Evolutionary conservation across 2,329 filamentous ascomycete species (phyloP).

Genomic region (Boeremia lycopersici): DNA sequence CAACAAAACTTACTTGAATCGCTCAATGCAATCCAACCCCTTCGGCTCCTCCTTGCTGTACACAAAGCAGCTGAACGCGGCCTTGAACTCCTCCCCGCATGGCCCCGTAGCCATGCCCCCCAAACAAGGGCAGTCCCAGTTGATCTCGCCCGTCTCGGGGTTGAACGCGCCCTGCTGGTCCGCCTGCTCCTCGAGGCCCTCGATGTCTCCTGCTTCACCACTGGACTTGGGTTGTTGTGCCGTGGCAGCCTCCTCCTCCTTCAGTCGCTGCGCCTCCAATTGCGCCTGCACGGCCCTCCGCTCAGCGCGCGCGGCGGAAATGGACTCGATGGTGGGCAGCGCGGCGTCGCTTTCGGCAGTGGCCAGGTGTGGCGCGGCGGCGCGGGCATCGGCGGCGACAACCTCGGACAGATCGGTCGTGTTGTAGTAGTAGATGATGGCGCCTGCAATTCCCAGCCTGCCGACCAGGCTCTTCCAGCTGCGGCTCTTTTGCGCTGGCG

Average conservation of each 20-base stretch:
- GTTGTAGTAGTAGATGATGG: constrained; percentile 90
- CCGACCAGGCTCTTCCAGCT: constrained; percentile 79
- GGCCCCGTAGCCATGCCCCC: constrained; percentile 97
- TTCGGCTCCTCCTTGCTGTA: constrained; percentile 93
- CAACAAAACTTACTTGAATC: constrained; percentile 78
- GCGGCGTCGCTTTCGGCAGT: constrained; percentile 31
- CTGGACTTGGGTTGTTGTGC: constrained; percentile 13
- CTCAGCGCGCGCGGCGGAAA: constrained; percentile 50
- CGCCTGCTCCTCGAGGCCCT: constrained; percentile 78
- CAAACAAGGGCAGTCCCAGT: constrained; percentile 98
- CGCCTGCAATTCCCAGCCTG: constrained; percentile 77
- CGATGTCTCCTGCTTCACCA: constrained; percentile 43
- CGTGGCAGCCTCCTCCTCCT: constrained; percentile 20
- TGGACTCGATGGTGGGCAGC: constrained; percentile 52
- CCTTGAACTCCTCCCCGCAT: constrained; percentile 93
- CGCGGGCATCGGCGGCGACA: constrained; percentile 75
- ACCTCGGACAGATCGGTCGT: constrained; percentile 71
- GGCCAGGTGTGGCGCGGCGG: constrained; percentile 60
- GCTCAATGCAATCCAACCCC: constrained; percentile 96
- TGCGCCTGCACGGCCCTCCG: constrained; percentile 40
- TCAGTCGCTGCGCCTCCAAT: constrained; percentile 35
- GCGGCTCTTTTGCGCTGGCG: constrained; percentile 69
- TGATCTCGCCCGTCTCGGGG: constrained; percentile 98
- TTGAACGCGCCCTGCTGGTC: constrained; percentile 92
- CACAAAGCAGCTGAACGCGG: constrained; percentile 98